phyloP scores from a whole-genome alignment of 176 grass and related monocot species.

The Cenchrus americanus region DNA sequence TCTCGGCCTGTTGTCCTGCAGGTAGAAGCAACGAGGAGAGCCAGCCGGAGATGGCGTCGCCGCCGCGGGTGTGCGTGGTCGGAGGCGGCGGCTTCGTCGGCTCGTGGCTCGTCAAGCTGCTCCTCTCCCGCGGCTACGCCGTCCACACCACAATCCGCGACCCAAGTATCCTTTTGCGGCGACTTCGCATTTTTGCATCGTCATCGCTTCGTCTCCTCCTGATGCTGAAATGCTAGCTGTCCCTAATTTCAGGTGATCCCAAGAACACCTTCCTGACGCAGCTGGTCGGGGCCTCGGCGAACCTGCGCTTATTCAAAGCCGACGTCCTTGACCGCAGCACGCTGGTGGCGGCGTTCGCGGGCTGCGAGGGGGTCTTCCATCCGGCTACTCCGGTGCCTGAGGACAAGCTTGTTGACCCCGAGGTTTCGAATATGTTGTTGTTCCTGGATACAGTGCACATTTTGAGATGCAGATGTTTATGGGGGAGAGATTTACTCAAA shows the following conservation, averaged over 20 bases:
- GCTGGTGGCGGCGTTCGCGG: conserved; percentile 35
- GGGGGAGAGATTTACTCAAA: background rate
- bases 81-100: background rate
- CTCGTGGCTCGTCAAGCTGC: background rate
- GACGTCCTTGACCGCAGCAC: background rate
- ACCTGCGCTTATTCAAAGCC: conserved; percentile 8
- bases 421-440: background rate
- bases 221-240: too few species aligned
- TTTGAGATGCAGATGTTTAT: background rate
- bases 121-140: background rate
- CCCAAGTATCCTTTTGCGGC: background rate
- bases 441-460: background rate
- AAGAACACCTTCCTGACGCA: conserved; percentile 16
- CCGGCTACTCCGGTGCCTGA: conserved; percentile 47
- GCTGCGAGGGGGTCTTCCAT: conserved; percentile 64
- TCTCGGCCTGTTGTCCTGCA: too few species aligned
- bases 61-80: conserved; percentile 44
- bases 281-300: conserved; percentile 17
- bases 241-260: background rate
- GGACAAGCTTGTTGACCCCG: conserved; percentile 14
- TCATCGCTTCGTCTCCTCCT: too few species aligned
- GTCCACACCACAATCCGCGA: background rate
- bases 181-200: too few species aligned
- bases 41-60: conserved; percentile 19
- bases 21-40: too few species aligned